Base-by-base conservation (phyloP, 108 stramenopile genomes). In the Cyclotella choctawhatcheeana region DNA sequence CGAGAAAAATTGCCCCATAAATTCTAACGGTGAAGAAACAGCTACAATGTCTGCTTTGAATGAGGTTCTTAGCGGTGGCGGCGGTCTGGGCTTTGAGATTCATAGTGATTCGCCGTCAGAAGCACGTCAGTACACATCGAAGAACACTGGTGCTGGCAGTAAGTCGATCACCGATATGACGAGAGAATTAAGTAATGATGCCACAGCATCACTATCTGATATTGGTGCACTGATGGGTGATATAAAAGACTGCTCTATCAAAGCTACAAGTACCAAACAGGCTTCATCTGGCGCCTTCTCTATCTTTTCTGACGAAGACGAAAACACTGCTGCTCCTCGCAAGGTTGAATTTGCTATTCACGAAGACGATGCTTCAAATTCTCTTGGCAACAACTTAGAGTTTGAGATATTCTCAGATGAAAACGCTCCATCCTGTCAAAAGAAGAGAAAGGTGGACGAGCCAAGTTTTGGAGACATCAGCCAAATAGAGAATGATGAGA, bases 351-450 rank as follows among this genome's bases (percentile, higher is more conserved):
- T 56, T 30, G 29, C 55, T 30, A 56, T 56, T 56, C 55, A 56
- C 31, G 55, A 14, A 12, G 55, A 56, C 10, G 24, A 40, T 14
- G 29, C 13, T 60, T 7, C 33, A 2, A 2, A 2, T 2, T 20
- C 29, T 72, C 32, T 50, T 18, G 25, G n/a, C 5, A 60, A 50
- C 50, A 48, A 69, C 14, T 63, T 76, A 52, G 64, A 56, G 22
- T 81, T 81, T 60, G 69, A 76, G 32, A 71, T 81, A 43, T 81
- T 81, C 44, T 71, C 74, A 0, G 80, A 81, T 26, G 73, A 71
- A 40, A 22, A 24, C 44, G 32, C 30, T 35, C 16, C 33, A 25
- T 69, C 69, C 22, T 2, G 44, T 22, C 53, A 69, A 40, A 73
- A 73, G 63, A 73, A 64, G 27, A 34, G 34, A n/a, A 70, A 63